Percentiles rank a stretch among this genome's conserved stretches.
phyloP scores from a whole-genome alignment of 2,329 filamentous ascomycete genomes.

The Zasmidium angulare region DNA sequence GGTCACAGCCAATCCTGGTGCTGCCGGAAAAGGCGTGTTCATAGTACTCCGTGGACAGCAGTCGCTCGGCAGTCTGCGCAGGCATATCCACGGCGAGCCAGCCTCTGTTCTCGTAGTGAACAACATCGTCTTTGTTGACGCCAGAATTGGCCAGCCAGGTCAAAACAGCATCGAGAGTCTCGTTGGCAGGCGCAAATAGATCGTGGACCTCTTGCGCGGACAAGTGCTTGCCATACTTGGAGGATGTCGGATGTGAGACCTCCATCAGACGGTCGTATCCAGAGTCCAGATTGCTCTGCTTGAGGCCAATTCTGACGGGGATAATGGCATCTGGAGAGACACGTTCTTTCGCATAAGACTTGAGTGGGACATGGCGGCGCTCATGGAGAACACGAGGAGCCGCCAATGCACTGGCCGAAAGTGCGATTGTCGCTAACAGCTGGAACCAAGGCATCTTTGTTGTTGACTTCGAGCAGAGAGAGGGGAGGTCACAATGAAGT shows the following conservation, averaged over 20 bases:
- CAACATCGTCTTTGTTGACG: constrained; percentile 29
- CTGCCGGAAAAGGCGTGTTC: background rate
- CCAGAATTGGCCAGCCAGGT: constrained; percentile 39
- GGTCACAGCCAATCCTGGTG: background rate
- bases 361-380: background rate
- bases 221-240: constrained; percentile 39
- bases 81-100: constrained; percentile 44
- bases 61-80: constrained; percentile 37
- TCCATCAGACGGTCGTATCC: constrained; percentile 34
- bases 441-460: background rate
- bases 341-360: constrained; percentile 35
- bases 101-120: constrained; percentile 32
- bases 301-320: constrained; percentile 26
- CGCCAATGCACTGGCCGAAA: background rate
- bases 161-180: constrained; percentile 36
- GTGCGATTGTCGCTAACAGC: background rate
- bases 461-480: background rate
- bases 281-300: constrained; percentile 23
- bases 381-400: constrained; percentile 24
- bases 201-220: constrained; percentile 36
- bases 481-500: background rate
- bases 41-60: constrained; percentile 42
- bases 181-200: constrained; percentile 39
- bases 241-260: constrained; percentile 33
- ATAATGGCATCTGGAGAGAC: constrained; percentile 36